phyloP scores from a whole-genome alignment of 805 yeast genomes.

The Wickerhamiella qilinensis region DNA sequence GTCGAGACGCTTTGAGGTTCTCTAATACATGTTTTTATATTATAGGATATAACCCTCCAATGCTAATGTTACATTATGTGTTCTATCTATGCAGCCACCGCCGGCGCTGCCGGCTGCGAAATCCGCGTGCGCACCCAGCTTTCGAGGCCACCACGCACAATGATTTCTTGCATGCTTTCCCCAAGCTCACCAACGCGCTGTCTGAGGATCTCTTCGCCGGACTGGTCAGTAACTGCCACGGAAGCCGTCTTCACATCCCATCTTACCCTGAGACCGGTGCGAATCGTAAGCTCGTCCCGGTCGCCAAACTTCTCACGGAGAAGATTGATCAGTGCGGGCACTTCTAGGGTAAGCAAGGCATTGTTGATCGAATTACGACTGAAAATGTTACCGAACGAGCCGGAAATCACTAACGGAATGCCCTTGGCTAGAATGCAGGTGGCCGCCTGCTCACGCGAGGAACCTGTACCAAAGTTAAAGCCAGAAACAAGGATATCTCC shows the following conservation, averaged over 20 bases:
- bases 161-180: constrained; percentile 87
- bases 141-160: constrained; percentile 93
- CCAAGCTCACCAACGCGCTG: constrained; percentile 95
- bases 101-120: not conserved
- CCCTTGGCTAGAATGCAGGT: constrained; percentile 94
- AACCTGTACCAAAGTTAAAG: constrained; percentile 94
- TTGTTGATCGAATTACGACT: constrained; percentile 92
- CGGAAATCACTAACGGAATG: constrained; percentile 83
- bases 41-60: constrained; percentile 3
- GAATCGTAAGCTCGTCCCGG: constrained; percentile 58
- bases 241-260: constrained; percentile 86
- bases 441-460: constrained; percentile 98
- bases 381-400: constrained; percentile 94
- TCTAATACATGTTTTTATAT: too few species aligned
- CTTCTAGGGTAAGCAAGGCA: constrained; percentile 83
- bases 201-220: constrained; percentile 39
- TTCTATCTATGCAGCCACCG: not conserved
- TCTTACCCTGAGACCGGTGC: constrained; percentile 84
- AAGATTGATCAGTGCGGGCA: constrained; percentile 68
- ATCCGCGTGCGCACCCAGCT: constrained; percentile 57
- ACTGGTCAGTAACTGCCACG: constrained; percentile 57
- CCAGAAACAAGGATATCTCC: constrained; percentile 89
- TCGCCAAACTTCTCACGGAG: constrained; percentile 52
- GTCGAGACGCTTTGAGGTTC: constrained; percentile 26
- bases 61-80: not conserved